Base-by-base conservation (phyloP, 225 moss, liverwort and hornwort genomes). In the Marchantia paleacea region DNA sequence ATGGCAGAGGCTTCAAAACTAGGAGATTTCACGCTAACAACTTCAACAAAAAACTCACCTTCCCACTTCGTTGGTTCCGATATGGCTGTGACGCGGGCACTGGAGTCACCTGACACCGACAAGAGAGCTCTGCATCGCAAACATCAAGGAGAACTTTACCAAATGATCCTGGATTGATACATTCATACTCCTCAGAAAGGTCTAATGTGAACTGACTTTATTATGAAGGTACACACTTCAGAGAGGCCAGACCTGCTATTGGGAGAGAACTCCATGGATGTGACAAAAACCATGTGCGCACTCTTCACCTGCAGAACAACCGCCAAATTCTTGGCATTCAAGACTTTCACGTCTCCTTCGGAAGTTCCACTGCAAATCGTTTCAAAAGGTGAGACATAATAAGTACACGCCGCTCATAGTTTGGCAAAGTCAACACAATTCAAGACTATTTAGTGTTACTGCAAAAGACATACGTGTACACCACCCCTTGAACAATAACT, bases 241-340 rank as follows among this genome's bases (percentile, higher is more conserved):
- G 29, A 48, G 13, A 13, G 20, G 50, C 71, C 80, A 47, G 16
- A 87, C 87, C 85, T 87, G 82, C 96, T 83, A 77, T 88, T 91
- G 39, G 94, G 90, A 25, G 92, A 91, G 81, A 96, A 96, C 80
- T 92, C 91, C 91, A 94, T 96, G 75, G 91, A 87, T 47, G 96
- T 96, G 55, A 96, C 94, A 82, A 96, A 96, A 67, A 96, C 90
- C 96, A 96, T 96, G 65, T 96, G 96, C 50, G 96, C 96, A 85
- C 84, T 70, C 83, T 85, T 91, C 84, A 96, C 81, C 71, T 86
- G 89, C 87, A 92, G 94, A 78, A 83, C 84, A 52, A 90, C 84
- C 69, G 81, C 90, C 78, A 96, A 66, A 71, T 70, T 89, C 48
- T 82, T 82, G 48, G 94, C 85, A 82, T 91, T 89, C 52, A 96